A percentile compares a stretch with the other conserved stretches of the same genome.
These are phyloP conservation scores for Xerocomellus amylosporus DNA, from an alignment of 768 basidiomycete genomes.

Conservation along the genomic window DNA sequence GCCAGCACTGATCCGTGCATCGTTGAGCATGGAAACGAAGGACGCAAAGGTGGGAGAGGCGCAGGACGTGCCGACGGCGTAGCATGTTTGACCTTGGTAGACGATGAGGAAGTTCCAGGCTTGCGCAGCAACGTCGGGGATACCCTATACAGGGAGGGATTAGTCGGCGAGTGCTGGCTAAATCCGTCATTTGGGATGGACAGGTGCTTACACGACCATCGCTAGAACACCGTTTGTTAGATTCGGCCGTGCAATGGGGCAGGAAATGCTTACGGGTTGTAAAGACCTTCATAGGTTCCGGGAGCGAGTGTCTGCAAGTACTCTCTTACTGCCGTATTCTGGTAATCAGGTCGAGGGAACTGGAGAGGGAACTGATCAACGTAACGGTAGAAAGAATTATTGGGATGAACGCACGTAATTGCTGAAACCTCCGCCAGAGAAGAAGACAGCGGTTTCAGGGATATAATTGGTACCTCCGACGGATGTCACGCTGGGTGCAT, in stretches of 20 bases:
- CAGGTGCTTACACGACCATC: slow-evolving; percentile 47
- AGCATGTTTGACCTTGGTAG: slow-evolving; percentile 36
- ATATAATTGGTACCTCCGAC: slow-evolving; percentile 64
- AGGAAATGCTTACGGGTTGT: slow-evolving; percentile 46
- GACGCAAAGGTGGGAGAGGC: slow-evolving; percentile 62
- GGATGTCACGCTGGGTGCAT: slow-evolving; percentile 53
- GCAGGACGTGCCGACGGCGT: slow-evolving; percentile 63
- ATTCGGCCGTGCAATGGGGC: not conserved
- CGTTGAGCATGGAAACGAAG: slow-evolving; percentile 63
- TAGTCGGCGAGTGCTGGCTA: not conserved
- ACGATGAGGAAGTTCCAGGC: slow-evolving; percentile 46
- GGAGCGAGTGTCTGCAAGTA: slow-evolving; percentile 47
- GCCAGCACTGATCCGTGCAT: slow-evolving; percentile 47
- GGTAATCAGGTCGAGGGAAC: slow-evolving; percentile 57
- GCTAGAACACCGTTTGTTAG: slow-evolving; percentile 26
- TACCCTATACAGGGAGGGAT: slow-evolving; percentile 32
- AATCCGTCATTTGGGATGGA: too few relatives aligned
- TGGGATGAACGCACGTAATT: slow-evolving; percentile 44
- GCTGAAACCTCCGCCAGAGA: slow-evolving; percentile 77
- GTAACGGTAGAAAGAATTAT: not conserved
- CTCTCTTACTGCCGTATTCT: slow-evolving; percentile 40
- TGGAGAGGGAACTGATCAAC: slow-evolving; percentile 17
- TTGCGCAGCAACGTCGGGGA: slow-evolving; percentile 69
- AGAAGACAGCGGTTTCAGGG: slow-evolving; percentile 57
- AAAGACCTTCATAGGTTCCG: slow-evolving; percentile 55